Conservation (phyloP, 495 filamentous ascomycete genomes). For the Hyaloscypha variabilis region DNA sequence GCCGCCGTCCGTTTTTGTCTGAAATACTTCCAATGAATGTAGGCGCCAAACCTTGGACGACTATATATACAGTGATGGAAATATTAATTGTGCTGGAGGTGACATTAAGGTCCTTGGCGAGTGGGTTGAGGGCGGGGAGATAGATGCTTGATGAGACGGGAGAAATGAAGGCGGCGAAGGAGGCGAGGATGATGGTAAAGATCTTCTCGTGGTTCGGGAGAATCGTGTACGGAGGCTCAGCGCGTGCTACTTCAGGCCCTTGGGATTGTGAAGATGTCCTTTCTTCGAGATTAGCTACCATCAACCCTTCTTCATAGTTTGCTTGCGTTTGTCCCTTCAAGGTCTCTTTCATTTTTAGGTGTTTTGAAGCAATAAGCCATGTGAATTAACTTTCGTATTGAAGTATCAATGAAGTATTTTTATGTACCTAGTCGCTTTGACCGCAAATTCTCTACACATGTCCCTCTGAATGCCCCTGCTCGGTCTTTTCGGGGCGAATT, state of each 20-base stretch:
- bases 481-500: no score
- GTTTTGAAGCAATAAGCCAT: not conserved
- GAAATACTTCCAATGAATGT: not conserved
- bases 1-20: not conserved
- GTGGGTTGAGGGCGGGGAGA: not conserved
- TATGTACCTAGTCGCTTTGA: not conserved
- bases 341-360: not conserved
- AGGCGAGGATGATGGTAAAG: not conserved
- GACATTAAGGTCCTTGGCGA: not conserved
- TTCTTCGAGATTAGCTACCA: not conserved
- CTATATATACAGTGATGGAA: not conserved
- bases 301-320: not conserved
- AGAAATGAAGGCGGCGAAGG: not conserved
- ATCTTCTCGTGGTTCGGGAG: not conserved
- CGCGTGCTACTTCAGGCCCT: not conserved
- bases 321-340: not conserved
- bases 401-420: not conserved
- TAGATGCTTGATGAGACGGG: conserved; percentile 1
- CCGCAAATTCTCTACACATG: no score
- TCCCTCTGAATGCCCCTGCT: no score
- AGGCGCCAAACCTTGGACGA: not conserved
- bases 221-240: not conserved
- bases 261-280: not conserved
- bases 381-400: not conserved
- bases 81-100: not conserved